Base-by-base conservation (phyloP, 345 rosid genomes). In the Arabis hirsuta region DNA sequence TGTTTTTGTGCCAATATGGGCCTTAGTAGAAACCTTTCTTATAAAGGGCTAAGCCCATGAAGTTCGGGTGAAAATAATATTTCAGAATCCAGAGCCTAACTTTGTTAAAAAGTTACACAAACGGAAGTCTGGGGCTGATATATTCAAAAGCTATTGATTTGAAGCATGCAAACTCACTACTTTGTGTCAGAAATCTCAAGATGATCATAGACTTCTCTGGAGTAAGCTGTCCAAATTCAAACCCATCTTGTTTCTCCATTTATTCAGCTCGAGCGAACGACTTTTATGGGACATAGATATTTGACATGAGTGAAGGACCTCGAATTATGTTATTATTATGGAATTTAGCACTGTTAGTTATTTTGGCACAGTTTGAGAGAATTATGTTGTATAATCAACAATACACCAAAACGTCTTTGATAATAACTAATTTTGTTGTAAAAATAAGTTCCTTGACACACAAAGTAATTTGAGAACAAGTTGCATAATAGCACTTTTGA, bases 181-280 rank as follows among this genome's bases (percentile, higher is more conserved):
- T 88, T 67, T 0, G 90, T 88, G 90, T 88, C 7, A 82, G 77
- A 22, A 67, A 82, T 81, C 55, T 85, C 87, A 80, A 84, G 64
- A 66, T 77, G 24, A 22, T 78, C 59, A 68, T 65, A 44, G 82
- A 72, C 12, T 75, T 76, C 73, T 82, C 88, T 4, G 65, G 84
- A 58, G 32, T 54, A 81, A 54, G 82, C 57, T 73, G 67, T 76
- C 80, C 82, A 43, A 45, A 61, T 60, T 80, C 82, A 75, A 80
- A 62, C 56, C 79, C 72, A 52, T 70, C 76, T 55, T 73, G 24
- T 39, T 58, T 80, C 78, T 75, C 92, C 84, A 85, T 82, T 57
- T 85, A n/a, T n/a, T n/a, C n/a, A n/a, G n/a, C n/a, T n/a, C n/a
- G 79, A 22, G 0, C 24, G 24, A 22, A 22, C 24, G 24, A 22